Evolutionary conservation across 1,139 yeast species (phyloP).

Genomic region (Yamadazyma atmosphaerica): DNA sequence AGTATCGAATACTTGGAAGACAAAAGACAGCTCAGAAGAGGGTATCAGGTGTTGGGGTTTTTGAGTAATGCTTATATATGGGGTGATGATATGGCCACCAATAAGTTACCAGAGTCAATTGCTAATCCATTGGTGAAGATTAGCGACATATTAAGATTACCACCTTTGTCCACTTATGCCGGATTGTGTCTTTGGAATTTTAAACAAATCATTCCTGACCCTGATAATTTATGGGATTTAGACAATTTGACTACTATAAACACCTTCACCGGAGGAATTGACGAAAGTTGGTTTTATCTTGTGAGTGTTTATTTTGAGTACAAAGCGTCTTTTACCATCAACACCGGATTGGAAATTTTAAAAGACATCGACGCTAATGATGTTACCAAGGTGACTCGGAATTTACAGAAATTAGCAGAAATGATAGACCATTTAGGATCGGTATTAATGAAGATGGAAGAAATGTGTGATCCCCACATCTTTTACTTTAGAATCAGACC

Average conservation of each 20-base stretch:
- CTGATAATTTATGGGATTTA: slow-evolving; percentile 46
- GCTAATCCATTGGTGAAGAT: slow-evolving; percentile 69
- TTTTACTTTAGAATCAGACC: slow-evolving; percentile 88
- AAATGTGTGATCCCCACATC: slow-evolving; percentile 92
- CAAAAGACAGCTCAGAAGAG: slow-evolving; percentile 62
- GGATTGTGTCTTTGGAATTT: slow-evolving; percentile 89
- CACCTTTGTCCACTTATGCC: slow-evolving; percentile 88
- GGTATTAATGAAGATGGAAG: slow-evolving; percentile 80
- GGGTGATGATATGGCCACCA: slow-evolving; percentile 71
- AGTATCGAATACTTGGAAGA: slow-evolving; percentile 43
- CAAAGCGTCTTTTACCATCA: slow-evolving; percentile 73
- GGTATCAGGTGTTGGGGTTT: slow-evolving; percentile 76
- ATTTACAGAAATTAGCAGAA: slow-evolving; percentile 69
- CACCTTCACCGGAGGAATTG: slow-evolving; percentile 88
- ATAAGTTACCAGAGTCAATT: slow-evolving; percentile 63
- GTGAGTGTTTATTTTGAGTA: slow-evolving; percentile 86
- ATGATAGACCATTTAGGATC: slow-evolving; percentile 74
- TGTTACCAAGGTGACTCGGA: slow-evolving; percentile 34
- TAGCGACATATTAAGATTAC: slow-evolving; percentile 63
- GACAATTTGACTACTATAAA: slow-evolving; percentile 75
- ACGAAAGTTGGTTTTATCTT: slow-evolving; percentile 92
- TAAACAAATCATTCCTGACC: slow-evolving; percentile 56
- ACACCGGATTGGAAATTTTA: slow-evolving; percentile 47
- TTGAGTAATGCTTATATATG: slow-evolving; percentile 88
- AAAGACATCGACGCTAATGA: slow-evolving; percentile 33